Evolutionary conservation across 495 filamentous ascomycete species (phyloP).

Genomic region (Penicillium verhagenii): DNA sequence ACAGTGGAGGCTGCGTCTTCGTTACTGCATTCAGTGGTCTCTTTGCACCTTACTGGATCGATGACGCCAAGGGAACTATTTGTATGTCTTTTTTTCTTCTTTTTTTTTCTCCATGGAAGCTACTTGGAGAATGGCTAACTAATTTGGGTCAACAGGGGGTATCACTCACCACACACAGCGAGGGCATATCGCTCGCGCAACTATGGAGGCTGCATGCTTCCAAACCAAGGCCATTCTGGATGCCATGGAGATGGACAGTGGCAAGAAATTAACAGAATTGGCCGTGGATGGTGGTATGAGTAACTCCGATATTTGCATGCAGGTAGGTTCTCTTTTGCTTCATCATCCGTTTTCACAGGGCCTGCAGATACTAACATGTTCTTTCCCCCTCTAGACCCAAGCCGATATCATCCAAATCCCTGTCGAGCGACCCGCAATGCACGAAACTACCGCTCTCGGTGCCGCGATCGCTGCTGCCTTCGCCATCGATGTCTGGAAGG

Average conservation of each 20-base stretch:
- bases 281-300: constrained; percentile 95
- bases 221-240: constrained; percentile 94
- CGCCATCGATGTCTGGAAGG: constrained; percentile 78
- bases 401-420: constrained; percentile 87
- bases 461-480: constrained; percentile 94
- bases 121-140: neutral
- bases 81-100: constrained; percentile 48
- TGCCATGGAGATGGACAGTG: constrained; percentile 91
- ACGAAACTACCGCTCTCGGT: constrained; percentile 89
- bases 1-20: constrained; percentile 90
- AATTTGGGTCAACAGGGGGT: constrained; percentile 54
- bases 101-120: neutral
- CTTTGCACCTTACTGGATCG: constrained; percentile 98
- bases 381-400: constrained; percentile 60
- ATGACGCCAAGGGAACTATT: constrained; percentile 89
- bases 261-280: constrained; percentile 70
- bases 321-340: constrained; percentile 47
- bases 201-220: constrained; percentile 91
- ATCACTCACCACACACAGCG: constrained; percentile 89
- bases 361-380: constrained; percentile 12
- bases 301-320: constrained; percentile 93
- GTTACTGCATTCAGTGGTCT: constrained; percentile 95
- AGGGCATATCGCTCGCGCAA: constrained; percentile 91
- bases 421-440: constrained; percentile 85
- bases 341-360: neutral